A percentile compares a stretch with the other conserved stretches of the same genome.
Conservation (phyloP, 192 early-diverging fungal genomes). For the Backusella parvicylindrica region DNA sequence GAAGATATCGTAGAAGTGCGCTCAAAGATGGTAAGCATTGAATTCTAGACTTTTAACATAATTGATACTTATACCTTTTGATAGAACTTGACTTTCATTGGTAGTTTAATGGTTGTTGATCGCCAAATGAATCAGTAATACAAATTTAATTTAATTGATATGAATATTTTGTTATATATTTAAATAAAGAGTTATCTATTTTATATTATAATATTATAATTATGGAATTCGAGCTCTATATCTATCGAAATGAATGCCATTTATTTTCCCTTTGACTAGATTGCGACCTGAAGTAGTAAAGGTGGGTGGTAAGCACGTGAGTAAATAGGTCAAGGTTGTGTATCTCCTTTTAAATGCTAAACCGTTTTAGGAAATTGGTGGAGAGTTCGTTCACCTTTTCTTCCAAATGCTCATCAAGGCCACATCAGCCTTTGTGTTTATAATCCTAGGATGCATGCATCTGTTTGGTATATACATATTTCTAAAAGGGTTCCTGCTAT, state of each 20-base stretch:
- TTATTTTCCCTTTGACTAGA: no score
- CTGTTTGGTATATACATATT: conserved; percentile 62
- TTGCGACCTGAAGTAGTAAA: no score
- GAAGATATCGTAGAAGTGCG: conserved; percentile 99
- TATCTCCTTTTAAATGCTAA: not conserved
- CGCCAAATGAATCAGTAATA: conserved; percentile 23
- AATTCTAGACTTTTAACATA: not conserved
- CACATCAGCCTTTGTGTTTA: not conserved
- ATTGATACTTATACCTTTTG: not conserved
- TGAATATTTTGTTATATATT: no score
- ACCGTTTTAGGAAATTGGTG: not conserved
- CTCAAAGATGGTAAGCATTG: conserved; percentile 80
- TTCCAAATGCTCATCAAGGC: not conserved
- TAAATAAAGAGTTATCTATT: no score
- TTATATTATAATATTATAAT: no score
- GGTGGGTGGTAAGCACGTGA: no score
- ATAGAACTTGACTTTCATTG: conserved; percentile 94
- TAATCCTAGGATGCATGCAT: conserved; percentile 13
- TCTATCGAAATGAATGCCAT: no score
- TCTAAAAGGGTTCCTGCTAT: conserved; percentile 67
- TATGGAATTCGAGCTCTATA: no score
- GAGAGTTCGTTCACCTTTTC: not conserved
- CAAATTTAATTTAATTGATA: not conserved
- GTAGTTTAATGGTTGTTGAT: conserved; percentile 87
- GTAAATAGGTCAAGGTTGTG: no score